Base-by-base conservation (phyloP, 1,139 yeast genomes). In the Taphrina pruni region DNA sequence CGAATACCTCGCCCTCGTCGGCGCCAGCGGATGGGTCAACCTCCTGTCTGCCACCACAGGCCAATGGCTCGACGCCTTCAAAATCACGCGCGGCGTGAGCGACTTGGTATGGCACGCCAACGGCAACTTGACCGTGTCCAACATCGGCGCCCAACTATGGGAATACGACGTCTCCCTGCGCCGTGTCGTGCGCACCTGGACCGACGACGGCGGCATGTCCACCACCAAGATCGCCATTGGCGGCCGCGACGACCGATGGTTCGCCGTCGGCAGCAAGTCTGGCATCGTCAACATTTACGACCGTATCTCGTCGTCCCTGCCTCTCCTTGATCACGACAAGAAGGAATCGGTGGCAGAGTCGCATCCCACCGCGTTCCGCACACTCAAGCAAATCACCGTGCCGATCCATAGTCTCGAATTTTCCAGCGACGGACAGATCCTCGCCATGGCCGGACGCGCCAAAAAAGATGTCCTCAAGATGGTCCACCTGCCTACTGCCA, bases 261-360 rank as follows among this genome's bases (percentile, higher is more conserved):
- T 90, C 70, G 99, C 99, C 0, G 82, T 95, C 71, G 99, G 99
- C 56, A 85, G 90, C 75, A 87, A 87, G 74, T 88, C 89, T 73
- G 99, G 99, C 75, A 86, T 91, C 72, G 99, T 95, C 32, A 91
- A 89, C 74, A 81, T 95, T 12, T 95, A 93, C 76, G 97, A 93
- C 76, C 80, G 90, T 66, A 72, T 74, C 66, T 74, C 73, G 14
- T 17, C 32, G 26, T 75, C 76, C 62, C 32, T 26, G 32, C 32
- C 32, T 4, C 32, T 26, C 32, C 32, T 26, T 26, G 4, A 26
- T 26, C 32, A 26, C 32, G 32, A 26, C 32, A 26, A 26, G 32
- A 26, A 26, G 32, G 32, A 26, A 4, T 4, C 32, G 32, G 32
- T 26, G 32, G 32, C 32, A 26, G 32, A 26, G 2, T 70, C 70